Base-by-base conservation (phyloP, 345 rosid species). In the Brassica juncea region DNA sequence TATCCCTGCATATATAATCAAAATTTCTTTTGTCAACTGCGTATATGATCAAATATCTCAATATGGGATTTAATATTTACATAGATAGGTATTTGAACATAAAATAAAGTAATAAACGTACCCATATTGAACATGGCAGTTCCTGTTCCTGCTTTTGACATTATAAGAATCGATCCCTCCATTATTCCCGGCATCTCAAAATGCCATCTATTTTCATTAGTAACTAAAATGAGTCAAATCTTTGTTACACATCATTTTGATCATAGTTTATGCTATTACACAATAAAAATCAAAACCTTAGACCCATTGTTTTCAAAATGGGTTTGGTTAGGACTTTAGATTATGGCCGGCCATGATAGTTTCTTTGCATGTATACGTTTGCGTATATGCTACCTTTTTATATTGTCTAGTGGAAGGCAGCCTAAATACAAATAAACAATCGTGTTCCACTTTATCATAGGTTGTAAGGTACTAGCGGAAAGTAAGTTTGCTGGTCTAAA, bases 91-190 rank as follows among this genome's bases (percentile, higher is more conserved):
- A 42, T 65, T 19, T 21, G 55, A 30, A 68, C 10, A 32, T 64
- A 49, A 16, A 44, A 61, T 23, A 19, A 19, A 19, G 21, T 19
- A 19, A 19, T 19, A 61, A 35, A 75, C 77, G 9, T 74, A 95
- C 99, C 99, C 87, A 95, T 86, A 81, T 84, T 91, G 81, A 95
- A 95, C 98, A 95, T 93, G 78, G 96, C 95, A 75, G 99, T 92
- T 78, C 99, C 97, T 12, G 90, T 88, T 37, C 96, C 98, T 71
- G 96, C 96, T 81, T 75, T 92, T n/a, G 99, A 91, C 91, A 94
- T 84, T 54, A 92, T 89, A 75, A 84, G 71, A 37, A 92, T 82
- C 1, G 95, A 92, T 35, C 87, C 97, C 31, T 91, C 95, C 70
- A 94, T 32, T 10, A 94, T 86, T 80, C 86, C 86, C 7, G 99